phyloP scores from a whole-genome alignment of 2,329 filamentous ascomycete genomes.

The Phialophora tarda region DNA sequence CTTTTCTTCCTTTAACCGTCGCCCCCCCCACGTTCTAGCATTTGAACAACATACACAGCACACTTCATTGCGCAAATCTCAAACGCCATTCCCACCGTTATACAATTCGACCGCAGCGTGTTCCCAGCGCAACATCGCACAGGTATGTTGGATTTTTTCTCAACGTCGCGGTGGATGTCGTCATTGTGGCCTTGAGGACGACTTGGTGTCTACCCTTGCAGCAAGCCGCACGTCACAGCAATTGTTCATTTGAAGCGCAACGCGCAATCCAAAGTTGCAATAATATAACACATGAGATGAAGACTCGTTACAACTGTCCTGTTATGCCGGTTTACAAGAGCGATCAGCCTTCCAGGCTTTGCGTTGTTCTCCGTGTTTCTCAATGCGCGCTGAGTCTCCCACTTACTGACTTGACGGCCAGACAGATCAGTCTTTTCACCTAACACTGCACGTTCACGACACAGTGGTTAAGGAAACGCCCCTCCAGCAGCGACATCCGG shows the following conservation, averaged over 20 bases:
- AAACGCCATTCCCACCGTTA: background rate
- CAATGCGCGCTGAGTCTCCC: background rate
- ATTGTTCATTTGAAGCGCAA: background rate
- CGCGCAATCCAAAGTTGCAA: background rate
- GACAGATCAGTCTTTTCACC: background rate
- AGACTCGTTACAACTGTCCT: background rate
- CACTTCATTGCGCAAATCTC: background rate
- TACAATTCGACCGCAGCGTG: background rate
- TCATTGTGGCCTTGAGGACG: background rate
- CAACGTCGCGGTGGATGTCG: background rate
- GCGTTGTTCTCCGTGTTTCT: background rate
- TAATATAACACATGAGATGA: background rate
- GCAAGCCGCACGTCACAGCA: background rate
- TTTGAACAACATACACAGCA: background rate
- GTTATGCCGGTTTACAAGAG: no score
- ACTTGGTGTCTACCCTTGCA: background rate
- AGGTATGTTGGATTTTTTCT: background rate
- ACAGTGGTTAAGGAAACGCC: background rate
- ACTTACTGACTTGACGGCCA: constrained; percentile 12
- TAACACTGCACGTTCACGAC: background rate
- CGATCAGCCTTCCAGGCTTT: background rate
- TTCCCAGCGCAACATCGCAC: background rate
- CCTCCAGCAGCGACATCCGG: background rate
- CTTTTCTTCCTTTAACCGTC: constrained; percentile 18
- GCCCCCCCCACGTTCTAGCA: constrained; percentile 1